Percentiles rank a stretch among this genome's conserved stretches.
phyloP scores from a whole-genome alignment of 257 asterid genomes.

The Solanum appendiculatum region DNA sequence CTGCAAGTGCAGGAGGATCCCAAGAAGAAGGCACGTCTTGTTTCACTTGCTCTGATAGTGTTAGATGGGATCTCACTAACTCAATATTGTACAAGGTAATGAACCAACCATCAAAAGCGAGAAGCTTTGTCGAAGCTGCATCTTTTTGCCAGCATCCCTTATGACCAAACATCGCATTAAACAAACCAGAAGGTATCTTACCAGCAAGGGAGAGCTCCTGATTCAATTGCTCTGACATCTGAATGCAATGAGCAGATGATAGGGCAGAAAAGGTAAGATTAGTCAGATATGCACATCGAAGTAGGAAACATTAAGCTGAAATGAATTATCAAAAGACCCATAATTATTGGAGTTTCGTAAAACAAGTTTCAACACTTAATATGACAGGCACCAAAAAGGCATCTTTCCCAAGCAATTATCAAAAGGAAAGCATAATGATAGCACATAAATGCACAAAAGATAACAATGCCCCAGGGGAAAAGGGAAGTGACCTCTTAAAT shows the following conservation, averaged over 20 bases:
- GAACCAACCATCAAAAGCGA: constrained; percentile 90
- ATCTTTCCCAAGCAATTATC: not conserved
- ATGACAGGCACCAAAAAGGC: not conserved
- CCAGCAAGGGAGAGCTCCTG: constrained; percentile 74
- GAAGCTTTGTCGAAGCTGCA: constrained; percentile 65
- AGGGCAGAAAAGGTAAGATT: not conserved
- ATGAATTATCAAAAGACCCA: not conserved
- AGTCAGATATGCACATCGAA: not conserved
- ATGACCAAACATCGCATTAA: constrained; percentile 73
- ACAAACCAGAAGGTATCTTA: constrained; percentile 83
- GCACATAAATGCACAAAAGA: not conserved
- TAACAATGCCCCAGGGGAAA: not conserved
- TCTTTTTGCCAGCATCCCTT: constrained; percentile 94
- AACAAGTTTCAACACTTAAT: not conserved
- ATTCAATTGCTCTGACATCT: constrained; percentile 86
- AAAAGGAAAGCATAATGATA: not conserved
- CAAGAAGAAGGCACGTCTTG: constrained; percentile 70
- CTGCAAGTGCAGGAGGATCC: constrained; percentile 89
- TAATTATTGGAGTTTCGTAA: not conserved
- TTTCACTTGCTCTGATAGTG: constrained; percentile 59
- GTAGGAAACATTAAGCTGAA: not conserved
- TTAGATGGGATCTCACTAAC: constrained; percentile 55
- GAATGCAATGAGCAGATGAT: constrained; percentile 5
- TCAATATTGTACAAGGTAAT: constrained; percentile 75
- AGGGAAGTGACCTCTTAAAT: not conserved